Evolutionary conservation across 169 alveolate species (phyloP).

Genomic region (Cryptosporidium ubiquitum): DNA sequence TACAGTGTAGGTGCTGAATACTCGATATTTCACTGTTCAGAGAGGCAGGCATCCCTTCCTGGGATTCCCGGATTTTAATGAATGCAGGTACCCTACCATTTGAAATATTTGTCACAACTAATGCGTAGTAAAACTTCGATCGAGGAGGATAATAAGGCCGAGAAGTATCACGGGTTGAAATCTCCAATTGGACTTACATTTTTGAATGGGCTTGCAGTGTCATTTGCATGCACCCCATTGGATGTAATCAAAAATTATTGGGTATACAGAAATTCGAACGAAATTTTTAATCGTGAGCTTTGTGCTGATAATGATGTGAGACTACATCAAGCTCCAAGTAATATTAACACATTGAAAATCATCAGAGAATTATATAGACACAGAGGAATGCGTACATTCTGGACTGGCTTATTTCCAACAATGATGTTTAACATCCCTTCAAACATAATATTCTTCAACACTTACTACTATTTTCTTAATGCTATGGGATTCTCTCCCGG

Average conservation of each 20-base stretch:
- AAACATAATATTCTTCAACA: slow-evolving; percentile 26
- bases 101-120: not conserved
- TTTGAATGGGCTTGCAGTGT: slow-evolving; percentile 20
- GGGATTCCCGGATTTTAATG: not conserved
- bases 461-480: slow-evolving; percentile 19
- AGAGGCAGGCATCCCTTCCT: not conserved
- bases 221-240: slow-evolving; percentile 77
- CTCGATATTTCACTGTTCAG: not conserved
- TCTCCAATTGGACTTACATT: not conserved
- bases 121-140: not conserved
- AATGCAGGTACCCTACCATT: not conserved
- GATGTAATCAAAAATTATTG: slow-evolving; percentile 78
- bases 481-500: slow-evolving; percentile 4
- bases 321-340: not conserved
- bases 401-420: slow-evolving; percentile 21
- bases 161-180: not conserved
- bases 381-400: slow-evolving; percentile 18
- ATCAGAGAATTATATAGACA: slow-evolving; percentile 10
- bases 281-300: not conserved
- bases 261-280: slow-evolving; percentile 55
- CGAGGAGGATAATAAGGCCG: not conserved
- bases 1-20: not conserved
- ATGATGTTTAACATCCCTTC: slow-evolving; percentile 16
- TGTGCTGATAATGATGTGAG: not conserved
- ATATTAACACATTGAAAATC: not conserved